These are phyloP conservation scores for Botrytis medusae DNA, from an alignment of 2,329 filamentous ascomycete species.

Conservation along the genomic window DNA sequence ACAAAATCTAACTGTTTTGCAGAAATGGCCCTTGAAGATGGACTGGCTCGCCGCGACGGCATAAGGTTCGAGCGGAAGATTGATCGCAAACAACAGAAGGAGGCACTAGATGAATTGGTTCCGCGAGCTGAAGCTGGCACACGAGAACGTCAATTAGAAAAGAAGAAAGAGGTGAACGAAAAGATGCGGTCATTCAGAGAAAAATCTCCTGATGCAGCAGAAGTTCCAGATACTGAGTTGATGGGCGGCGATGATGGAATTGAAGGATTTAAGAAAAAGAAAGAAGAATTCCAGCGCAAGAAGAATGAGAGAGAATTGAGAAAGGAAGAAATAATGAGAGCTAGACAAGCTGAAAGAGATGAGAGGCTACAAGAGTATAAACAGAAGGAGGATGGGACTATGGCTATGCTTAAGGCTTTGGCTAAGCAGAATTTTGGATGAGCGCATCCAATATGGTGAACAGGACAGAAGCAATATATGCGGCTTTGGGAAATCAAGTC, in stretches of 20 bases:
- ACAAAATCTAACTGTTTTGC: conserved; percentile 20
- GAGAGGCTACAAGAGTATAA: conserved; percentile 68
- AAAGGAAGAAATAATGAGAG: conserved; percentile 76
- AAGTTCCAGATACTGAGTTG: conserved; percentile 71
- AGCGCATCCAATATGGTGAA: conserved; percentile 3
- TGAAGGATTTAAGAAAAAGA: conserved; percentile 67
- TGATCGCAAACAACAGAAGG: conserved; percentile 67
- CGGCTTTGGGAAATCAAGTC: not conserved
- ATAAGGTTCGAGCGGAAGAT: conserved; percentile 61
- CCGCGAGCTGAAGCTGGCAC: conserved; percentile 83
- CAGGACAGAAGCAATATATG: not conserved
- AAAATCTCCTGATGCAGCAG: conserved; percentile 61
- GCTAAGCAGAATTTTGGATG: conserved; percentile 75
- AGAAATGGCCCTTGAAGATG: conserved; percentile 49
- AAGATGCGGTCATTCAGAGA: conserved; percentile 73
- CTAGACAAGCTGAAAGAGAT: conserved; percentile 75
- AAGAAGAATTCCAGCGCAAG: conserved; percentile 64
- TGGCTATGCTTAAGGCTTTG: conserved; percentile 76
- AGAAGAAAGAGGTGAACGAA: conserved; percentile 70
- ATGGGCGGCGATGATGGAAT: conserved; percentile 69
- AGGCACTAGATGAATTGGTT: conserved; percentile 74
- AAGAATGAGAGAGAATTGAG: conserved; percentile 83
- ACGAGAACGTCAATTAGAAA: conserved; percentile 82
- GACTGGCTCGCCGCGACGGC: conserved; percentile 46
- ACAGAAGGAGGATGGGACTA: conserved; percentile 79